phyloP scores from a whole-genome alignment of 441 rosid genomes.

The Codiaeum variegatum region DNA sequence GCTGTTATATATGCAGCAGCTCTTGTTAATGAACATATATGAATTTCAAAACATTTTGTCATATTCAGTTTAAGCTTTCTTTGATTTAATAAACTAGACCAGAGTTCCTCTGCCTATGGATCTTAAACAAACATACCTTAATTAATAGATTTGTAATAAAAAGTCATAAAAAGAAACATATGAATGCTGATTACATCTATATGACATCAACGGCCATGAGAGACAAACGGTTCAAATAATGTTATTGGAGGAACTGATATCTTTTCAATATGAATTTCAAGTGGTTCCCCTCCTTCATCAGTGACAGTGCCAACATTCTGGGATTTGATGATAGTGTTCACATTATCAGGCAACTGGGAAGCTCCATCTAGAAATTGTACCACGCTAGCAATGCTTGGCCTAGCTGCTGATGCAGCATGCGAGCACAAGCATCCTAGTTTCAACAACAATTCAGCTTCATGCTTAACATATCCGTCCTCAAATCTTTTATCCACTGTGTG shows the following conservation, averaged over 20 bases:
- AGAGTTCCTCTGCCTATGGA: too few species aligned
- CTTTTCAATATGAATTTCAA: neutral
- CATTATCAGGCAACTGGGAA: constrained; percentile 28
- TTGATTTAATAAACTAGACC: too few species aligned
- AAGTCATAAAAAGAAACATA: too few species aligned
- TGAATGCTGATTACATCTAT: neutral
- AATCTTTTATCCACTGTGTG: constrained; percentile 41
- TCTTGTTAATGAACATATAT: too few species aligned
- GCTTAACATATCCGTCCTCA: constrained; percentile 27
- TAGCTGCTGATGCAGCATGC: constrained; percentile 28
- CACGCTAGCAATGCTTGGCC: constrained; percentile 45
- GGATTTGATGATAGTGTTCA: neutral
- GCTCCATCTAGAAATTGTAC: constrained; percentile 38
- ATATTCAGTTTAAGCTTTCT: too few species aligned
- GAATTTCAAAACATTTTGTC: too few species aligned
- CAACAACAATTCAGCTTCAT: constrained; percentile 50
- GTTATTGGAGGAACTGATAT: neutral
- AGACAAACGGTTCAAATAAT: neutral
- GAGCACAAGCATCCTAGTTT: constrained; percentile 49
- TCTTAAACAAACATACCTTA: too few species aligned
- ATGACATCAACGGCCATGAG: neutral
- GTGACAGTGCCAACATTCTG: neutral
- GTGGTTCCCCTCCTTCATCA: neutral
- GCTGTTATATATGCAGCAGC: too few species aligned
- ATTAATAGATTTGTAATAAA: too few species aligned